These are phyloP conservation scores for Onygenales sp. DNA, from an alignment of 2,329 filamentous ascomycete species.

Conservation along the genomic window DNA sequence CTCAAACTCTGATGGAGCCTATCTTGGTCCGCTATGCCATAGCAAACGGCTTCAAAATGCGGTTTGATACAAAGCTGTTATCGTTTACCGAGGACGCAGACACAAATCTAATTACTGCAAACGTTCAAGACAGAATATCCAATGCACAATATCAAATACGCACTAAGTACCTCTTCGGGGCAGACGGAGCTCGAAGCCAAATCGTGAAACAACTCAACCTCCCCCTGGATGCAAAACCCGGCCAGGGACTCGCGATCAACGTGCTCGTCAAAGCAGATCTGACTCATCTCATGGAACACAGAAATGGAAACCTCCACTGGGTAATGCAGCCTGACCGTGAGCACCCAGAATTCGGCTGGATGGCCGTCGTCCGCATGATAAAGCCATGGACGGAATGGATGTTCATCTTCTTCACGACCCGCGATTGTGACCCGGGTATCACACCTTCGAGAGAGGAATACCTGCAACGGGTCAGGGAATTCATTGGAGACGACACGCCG, in stretches of 20 bases:
- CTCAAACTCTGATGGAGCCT: slow-evolving; percentile 42
- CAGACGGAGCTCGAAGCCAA: slow-evolving; percentile 43
- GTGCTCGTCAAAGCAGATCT: slow-evolving; percentile 44
- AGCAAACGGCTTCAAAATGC: slow-evolving; percentile 30
- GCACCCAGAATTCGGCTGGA: slow-evolving; percentile 44
- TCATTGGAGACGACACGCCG: slow-evolving; percentile 47
- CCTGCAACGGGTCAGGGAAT: slow-evolving; percentile 34
- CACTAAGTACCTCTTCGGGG: slow-evolving; percentile 51
- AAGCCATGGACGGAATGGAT: slow-evolving; percentile 56
- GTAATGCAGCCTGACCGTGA: slow-evolving; percentile 47
- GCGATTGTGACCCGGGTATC: slow-evolving; percentile 19
- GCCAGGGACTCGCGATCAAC: slow-evolving; percentile 43
- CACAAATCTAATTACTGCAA: slow-evolving; percentile 18
- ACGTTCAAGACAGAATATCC: slow-evolving; percentile 28
- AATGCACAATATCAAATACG: slow-evolving; percentile 35
- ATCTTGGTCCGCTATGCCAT: slow-evolving; percentile 36
- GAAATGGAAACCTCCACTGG: slow-evolving; percentile 53
- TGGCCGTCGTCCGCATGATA: slow-evolving; percentile 48
- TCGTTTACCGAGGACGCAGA: slow-evolving; percentile 21
- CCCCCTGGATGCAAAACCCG: slow-evolving; percentile 36
- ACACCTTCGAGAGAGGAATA: slow-evolving; percentile 42
- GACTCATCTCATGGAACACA: slow-evolving; percentile 37
- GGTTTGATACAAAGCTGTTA: slow-evolving; percentile 35
- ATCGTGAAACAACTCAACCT: slow-evolving; percentile 39
- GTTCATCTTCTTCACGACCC: slow-evolving; percentile 44